A percentile compares a stretch with the other conserved stretches of the same genome.
phyloP scores from a whole-genome alignment of 2,329 filamentous ascomycete genomes.

The Talaromyces verruculosus region DNA sequence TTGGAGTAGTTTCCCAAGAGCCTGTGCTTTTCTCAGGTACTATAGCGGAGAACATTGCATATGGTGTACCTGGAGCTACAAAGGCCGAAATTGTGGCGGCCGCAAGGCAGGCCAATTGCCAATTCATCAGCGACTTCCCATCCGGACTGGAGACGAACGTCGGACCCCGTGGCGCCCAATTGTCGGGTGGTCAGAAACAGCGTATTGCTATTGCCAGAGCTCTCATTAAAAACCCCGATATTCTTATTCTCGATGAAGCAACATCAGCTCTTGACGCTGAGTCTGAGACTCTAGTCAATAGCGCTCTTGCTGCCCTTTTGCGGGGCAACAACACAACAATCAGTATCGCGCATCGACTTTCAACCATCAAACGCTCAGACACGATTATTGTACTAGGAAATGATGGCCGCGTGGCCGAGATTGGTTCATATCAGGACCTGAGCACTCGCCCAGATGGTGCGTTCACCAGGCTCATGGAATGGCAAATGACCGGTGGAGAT shows the following conservation, averaged over 20 bases:
- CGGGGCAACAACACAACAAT: constrained; percentile 92
- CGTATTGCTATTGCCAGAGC: constrained; percentile 95
- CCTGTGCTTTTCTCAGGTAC: constrained; percentile 84
- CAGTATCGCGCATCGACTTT: constrained; percentile 91
- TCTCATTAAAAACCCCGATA: constrained; percentile 92
- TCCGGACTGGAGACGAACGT: constrained; percentile 93
- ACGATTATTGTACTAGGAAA: constrained; percentile 86
- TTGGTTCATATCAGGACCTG: constrained; percentile 77
- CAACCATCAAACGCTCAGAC: constrained; percentile 94
- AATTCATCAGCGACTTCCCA: constrained; percentile 94
- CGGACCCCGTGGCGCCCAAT: constrained; percentile 85
- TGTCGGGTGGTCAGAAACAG: constrained; percentile 96
- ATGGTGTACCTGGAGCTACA: constrained; percentile 77
- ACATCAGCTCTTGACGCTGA: constrained; percentile 95
- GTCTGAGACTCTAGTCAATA: constrained; percentile 93
- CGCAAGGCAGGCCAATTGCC: constrained; percentile 89
- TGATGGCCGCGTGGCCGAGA: constrained; percentile 87
- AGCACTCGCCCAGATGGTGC: constrained; percentile 72
- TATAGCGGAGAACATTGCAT: constrained; percentile 82
- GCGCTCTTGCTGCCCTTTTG: constrained; percentile 77
- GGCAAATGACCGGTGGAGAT: constrained; percentile 91
- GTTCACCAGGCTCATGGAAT: constrained; percentile 96
- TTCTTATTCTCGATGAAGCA: constrained; percentile 92
- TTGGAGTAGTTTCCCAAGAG: constrained; percentile 93
- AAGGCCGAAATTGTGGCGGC: constrained; percentile 80